Evolutionary conservation across 306 rosid species (phyloP), one percentile per base, ranked within the genome.

Genomic region (Oemleria cerasiformis): DNA sequence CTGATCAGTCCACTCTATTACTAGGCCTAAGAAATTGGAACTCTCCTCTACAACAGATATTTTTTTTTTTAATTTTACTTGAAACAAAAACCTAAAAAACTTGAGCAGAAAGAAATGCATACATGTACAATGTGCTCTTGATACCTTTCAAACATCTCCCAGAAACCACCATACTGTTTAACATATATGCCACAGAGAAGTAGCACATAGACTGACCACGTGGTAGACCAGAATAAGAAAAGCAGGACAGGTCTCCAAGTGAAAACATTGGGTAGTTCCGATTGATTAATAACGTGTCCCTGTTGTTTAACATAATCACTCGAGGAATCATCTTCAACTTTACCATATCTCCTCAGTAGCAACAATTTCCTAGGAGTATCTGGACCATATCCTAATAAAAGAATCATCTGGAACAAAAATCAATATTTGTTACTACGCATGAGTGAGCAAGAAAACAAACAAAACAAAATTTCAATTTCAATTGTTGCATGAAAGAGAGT

Each of bases 141-240:
- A 74, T 81, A 93, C 99, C 97, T 94, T 81, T 78, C 86, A 83
- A 91, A 91, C 92, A 91, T 77, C 90, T 94, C 97, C 76, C 19
- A 61, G 54, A 94, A 89, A 59, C 97, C 91, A 39, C 98, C 95
- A 78, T 89, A 84, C 72, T 86, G 87, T 75, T 81, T 82, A 60
- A 87, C 82, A 74, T 67, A 86, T 71, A 91, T 51, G 44, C 84
- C 83, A 68, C 92, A 91, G 20, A 94, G 92, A 77, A 91, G 70
- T 71, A 94, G 67, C 79, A 91, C 78, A 44, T 94, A 91, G 86
- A 73, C 74, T 56, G 95, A 87, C 96, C 97, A 94, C 63, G 86
- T 56, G 44, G 79, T 75, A 75, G 78, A 73, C 92, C 92, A 92
- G 57, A 83, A 70, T 41, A 90, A 53, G 77, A 92, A 87, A 68